Percentiles rank a stretch among this genome's conserved stretches.
Conservation (phyloP, 2,329 filamentous ascomycete species). For the Colletotrichum abscissum region DNA sequence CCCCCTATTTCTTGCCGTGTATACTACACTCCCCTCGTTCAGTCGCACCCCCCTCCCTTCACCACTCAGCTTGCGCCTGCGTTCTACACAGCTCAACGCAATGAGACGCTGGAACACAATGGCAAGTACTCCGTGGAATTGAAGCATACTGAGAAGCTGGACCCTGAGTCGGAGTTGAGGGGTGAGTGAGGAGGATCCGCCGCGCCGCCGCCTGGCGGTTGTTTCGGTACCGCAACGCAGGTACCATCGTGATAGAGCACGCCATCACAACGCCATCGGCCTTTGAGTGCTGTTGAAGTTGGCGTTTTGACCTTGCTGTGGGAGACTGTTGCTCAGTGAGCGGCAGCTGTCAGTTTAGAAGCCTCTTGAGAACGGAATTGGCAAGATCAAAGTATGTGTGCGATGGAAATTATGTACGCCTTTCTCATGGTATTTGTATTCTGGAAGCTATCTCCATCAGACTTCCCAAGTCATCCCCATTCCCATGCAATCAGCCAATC, state of each 20-base stretch:
- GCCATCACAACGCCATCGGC: background rate
- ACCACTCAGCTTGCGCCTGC: background rate
- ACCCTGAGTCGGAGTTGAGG: background rate
- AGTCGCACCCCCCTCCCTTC: background rate
- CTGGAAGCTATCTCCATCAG: background rate
- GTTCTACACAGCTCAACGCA: background rate
- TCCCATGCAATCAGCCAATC: background rate
- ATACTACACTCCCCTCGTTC: background rate
- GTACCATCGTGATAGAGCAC: slow-evolving; percentile 11
- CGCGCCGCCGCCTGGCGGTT: slow-evolving; percentile 14
- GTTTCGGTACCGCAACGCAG: slow-evolving; percentile 14
- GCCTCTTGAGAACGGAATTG: background rate
- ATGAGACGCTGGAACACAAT: slow-evolving; percentile 3
- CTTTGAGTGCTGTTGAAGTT: background rate
- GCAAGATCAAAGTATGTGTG: background rate
- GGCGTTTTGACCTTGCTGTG: background rate
- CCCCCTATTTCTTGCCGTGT: background rate
- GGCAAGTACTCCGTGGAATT: background rate
- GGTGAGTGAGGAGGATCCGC: background rate
- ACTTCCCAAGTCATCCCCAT: background rate
- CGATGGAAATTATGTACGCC: background rate
- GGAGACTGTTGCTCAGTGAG: background rate
- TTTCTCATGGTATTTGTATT: background rate
- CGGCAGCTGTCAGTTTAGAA: background rate
- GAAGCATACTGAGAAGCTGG: background rate